Base-by-base conservation (phyloP, 2,329 filamentous ascomycete genomes). In the Fusarium citri region DNA sequence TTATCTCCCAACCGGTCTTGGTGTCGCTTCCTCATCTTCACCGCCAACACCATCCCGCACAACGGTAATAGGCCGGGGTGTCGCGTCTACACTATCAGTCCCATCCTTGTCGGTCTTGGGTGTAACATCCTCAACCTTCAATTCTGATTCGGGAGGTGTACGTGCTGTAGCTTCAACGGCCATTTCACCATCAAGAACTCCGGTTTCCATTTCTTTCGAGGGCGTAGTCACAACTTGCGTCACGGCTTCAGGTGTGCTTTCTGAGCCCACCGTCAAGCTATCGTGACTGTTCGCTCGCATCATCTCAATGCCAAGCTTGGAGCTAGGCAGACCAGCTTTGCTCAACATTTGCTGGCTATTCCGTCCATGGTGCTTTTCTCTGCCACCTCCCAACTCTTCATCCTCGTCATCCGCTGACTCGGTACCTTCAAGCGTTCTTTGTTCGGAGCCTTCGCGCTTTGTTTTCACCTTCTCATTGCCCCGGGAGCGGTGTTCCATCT, bases 331-430 rank as follows among this genome's bases (percentile, higher is more conserved):
- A 40, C 85, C 84, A 18, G 83, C 81, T 69, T 89, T 89, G 63
- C 81, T 76, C 40, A 75, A 69, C 55, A 77, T 63, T 12, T 79
- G 76, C 56, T 81, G 80, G 72, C 78, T 81, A 58, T 77, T 76
- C 25, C 79, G 83, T 40, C 87, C 83, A 42, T 83, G 78, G 79
- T 91, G 80, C 81, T 79, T 80, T 11, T 81, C 79, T 26, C 77
- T 73, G 3, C 72, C 74, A 2, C 75, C 84, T 10, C 93, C 94
- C 8, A 97, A 85, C 76, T 97, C 95, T 64, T 98, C 94, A 70
- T 98, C 95, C 80, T 98, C 95, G 73, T 98, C 95, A 74, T 98
- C 95, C 7, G 94, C 94, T 30, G 93, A 97, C 75, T 98, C 95
- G 58, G 84, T 88, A 37, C 92, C 90, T 73, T 97, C 93, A 40